Base-by-base conservation (phyloP, 306 rosid genomes). In the Glycine tomentella region DNA sequence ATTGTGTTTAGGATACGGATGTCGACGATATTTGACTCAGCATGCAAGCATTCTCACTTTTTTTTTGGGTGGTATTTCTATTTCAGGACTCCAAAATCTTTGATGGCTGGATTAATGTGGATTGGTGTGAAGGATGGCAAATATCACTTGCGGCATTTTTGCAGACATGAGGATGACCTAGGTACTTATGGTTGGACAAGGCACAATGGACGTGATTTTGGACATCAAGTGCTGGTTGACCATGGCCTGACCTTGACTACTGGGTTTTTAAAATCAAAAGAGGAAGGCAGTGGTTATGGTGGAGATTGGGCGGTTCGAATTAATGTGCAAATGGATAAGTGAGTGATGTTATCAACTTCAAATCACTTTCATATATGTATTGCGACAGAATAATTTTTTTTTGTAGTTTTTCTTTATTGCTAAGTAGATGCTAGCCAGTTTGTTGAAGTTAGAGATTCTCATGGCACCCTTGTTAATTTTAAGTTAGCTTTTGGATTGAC, bases 81-180 rank as follows among this genome's bases (percentile, higher is more conserved):
- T 84, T 31, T 50, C 87, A 93, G 99, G 94, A 87, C 97, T 79
- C 97, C 97, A 64, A 90, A 83, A 80, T 95, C 99, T 46, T 86
- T 95, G 90, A 80, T 95, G 38, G 97, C 94, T 52, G 98, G 99
- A 70, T 86, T 95, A 58, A 95, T 95, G 99, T 95, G 99, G 99
- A 83, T 95, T 70, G 96, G 91, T 68, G 85, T 91, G 65, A 90
- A 90, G 90, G 97, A 93, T 0, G 96, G 87, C 3, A 84, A 74
- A 59, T 83, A 80, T 69, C 83, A 89, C 85, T 50, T 84, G 55
- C 85, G 92, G 69, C 92, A 85, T 87, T 86, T 84, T 25, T 95
- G 99, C 80, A 90, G 88, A 77, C 84, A 87, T 59, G 94, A 94
- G 70, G 98, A 93, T 85, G 98, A 83, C 38, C 88, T 95, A 33